phyloP scores from a whole-genome alignment of 2,329 filamentous ascomycete species.

The Aspergillus pseudoglaucus region DNA sequence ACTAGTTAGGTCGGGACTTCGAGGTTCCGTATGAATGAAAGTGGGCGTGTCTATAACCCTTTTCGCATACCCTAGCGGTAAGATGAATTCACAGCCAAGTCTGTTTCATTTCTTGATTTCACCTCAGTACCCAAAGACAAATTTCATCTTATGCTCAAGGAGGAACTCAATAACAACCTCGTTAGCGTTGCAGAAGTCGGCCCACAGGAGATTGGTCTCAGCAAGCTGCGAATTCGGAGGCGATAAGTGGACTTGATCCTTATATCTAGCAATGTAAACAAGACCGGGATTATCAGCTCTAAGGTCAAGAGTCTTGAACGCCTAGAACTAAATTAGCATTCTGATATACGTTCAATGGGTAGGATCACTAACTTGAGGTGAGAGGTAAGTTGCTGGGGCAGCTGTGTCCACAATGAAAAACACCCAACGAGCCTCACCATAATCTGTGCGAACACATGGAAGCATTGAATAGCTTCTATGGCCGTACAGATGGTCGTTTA shows the following conservation, averaged over 20 bases:
- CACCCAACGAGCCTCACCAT: neutral
- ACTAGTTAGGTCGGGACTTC: too few relatives aligned
- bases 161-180: neutral
- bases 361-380: neutral
- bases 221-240: neutral
- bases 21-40: too few relatives aligned
- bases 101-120: neutral
- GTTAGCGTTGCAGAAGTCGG: neutral
- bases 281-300: too few relatives aligned
- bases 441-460: neutral
- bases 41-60: too few relatives aligned
- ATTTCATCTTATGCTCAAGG: neutral
- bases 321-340: neutral
- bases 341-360: neutral
- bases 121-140: neutral
- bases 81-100: neutral
- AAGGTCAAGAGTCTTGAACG: too few relatives aligned
- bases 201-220: neutral
- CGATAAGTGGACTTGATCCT: neutral
- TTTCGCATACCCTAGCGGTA: neutral
- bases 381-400: neutral
- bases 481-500: neutral
- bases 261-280: neutral
- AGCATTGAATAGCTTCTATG: neutral
- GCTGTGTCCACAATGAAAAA: neutral